Conservation (phyloP, 306 rosid genomes). For the Sicyos edulis region DNA sequence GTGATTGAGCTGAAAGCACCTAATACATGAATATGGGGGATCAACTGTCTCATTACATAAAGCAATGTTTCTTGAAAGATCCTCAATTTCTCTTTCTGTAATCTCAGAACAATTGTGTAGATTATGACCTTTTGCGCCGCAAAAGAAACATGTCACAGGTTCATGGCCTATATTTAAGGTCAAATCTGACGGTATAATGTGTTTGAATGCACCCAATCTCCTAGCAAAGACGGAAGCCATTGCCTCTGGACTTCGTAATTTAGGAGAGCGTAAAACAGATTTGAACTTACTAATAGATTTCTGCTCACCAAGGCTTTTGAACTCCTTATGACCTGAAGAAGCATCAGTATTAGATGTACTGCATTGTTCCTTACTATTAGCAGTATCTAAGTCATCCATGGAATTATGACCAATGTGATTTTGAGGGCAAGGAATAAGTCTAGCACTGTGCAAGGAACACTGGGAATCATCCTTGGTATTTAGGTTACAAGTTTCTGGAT, state of each 20-base stretch:
- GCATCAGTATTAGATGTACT: conserved; percentile 28
- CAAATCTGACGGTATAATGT: conserved; percentile 30
- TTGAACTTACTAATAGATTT: conserved; percentile 25
- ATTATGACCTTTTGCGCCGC: conserved; percentile 64
- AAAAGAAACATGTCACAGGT: conserved; percentile 48
- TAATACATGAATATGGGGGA: conserved; percentile 40
- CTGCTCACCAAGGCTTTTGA: conserved; percentile 29
- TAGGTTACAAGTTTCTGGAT: conserved; percentile 25
- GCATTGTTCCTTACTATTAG: conserved; percentile 29
- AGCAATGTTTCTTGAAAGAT: conserved; percentile 40
- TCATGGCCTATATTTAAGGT: conserved; percentile 29
- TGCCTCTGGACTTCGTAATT: conserved; percentile 41
- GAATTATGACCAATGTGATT: conserved; percentile 26
- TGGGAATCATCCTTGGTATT: conserved; percentile 30
- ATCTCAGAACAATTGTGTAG: conserved; percentile 44
- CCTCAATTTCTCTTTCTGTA: conserved; percentile 41
- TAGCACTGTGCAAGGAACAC: conserved; percentile 29
- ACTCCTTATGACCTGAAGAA: conserved; percentile 24
- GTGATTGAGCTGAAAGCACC: conserved; percentile 52
- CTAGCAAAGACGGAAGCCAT: conserved; percentile 58
- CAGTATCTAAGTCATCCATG: conserved; percentile 24
- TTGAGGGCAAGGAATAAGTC: conserved; percentile 25
- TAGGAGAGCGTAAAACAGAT: conserved; percentile 19
- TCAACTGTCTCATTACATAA: conserved; percentile 33
- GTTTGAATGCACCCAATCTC: conserved; percentile 63